phyloP scores from a whole-genome alignment of 208 protist genomes.

The Vickermania ingenoplastis region DNA sequence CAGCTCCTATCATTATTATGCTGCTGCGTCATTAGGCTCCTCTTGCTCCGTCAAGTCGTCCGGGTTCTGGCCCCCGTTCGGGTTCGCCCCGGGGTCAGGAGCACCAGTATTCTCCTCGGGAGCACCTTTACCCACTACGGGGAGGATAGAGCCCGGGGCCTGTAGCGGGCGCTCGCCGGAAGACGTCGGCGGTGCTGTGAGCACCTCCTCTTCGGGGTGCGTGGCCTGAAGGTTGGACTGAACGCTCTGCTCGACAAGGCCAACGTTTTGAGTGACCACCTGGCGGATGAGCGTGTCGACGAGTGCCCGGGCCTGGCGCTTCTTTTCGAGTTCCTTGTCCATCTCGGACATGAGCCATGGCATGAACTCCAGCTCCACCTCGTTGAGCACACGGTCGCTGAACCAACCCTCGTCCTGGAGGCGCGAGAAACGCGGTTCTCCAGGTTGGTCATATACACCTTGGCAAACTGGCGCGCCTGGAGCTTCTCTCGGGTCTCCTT shows the following conservation, averaged over 20 bases:
- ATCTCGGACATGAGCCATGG: slow-evolving; percentile 90
- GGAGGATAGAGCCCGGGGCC: not conserved
- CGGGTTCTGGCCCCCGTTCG: not conserved
- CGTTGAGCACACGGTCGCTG: slow-evolving; percentile 87
- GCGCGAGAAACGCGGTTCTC: slow-evolving; percentile 82
- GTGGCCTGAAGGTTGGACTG: slow-evolving; percentile 2
- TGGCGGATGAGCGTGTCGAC: slow-evolving; percentile 85
- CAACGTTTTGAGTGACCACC: slow-evolving; percentile 53
- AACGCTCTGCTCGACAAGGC: slow-evolving; percentile 24
- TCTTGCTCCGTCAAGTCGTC: not conserved
- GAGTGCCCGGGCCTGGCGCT: slow-evolving; percentile 56
- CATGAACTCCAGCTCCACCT: slow-evolving; percentile 93
- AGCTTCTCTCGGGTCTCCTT: slow-evolving; percentile 88
- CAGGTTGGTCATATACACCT: slow-evolving; percentile 89
- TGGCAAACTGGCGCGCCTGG: slow-evolving; percentile 89
- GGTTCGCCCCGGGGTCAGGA: not conserved
- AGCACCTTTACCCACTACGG: not conserved
- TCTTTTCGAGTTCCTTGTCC: slow-evolving; percentile 74
- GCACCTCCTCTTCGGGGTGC: not conserved
- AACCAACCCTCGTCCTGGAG: slow-evolving; percentile 95
- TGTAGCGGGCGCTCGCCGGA: not conserved
- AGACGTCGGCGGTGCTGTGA: not conserved
- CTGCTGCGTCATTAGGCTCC: too few relatives aligned
- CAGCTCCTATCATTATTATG: too few relatives aligned
- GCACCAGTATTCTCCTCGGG: too few relatives aligned